Percentiles rank a stretch among this genome's conserved stretches.
phyloP scores from a whole-genome alignment of 495 filamentous ascomycete species.

The Articulospora tetracladia region DNA sequence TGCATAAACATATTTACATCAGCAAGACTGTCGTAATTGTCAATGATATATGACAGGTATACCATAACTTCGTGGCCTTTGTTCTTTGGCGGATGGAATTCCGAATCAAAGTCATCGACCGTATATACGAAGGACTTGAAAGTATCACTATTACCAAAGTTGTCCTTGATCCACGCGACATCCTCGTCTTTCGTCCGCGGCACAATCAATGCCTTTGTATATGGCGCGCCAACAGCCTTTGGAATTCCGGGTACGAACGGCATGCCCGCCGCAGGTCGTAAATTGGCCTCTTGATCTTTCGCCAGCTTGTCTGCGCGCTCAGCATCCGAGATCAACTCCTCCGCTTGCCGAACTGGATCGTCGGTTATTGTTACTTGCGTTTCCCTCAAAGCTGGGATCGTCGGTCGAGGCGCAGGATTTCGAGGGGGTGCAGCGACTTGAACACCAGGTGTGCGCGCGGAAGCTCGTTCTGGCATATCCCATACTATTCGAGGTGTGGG shows the following conservation, averaged over 20 bases:
- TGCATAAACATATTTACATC: conserved; percentile 59
- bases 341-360: background rate
- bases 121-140: conserved; percentile 35
- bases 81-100: conserved; percentile 44
- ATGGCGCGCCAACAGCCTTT: conserved; percentile 38
- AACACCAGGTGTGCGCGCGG: background rate
- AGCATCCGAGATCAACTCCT: background rate
- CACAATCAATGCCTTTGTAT: conserved; percentile 53
- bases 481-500: background rate
- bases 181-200: conserved; percentile 50
- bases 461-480: background rate
- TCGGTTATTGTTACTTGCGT: background rate
- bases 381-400: background rate
- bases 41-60: conserved; percentile 62
- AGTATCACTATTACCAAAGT: background rate
- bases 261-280: background rate
- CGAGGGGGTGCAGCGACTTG: background rate
- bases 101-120: conserved; percentile 38
- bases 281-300: background rate
- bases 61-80: conserved; percentile 64
- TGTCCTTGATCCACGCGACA: conserved; percentile 52
- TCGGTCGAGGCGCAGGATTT: background rate
- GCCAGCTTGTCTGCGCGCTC: background rate
- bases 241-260: conserved; percentile 31
- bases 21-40: conserved; percentile 57